Percentiles rank a stretch among this genome's conserved stretches.
phyloP scores from a whole-genome alignment of 140 eudicot genomes.

The Cichorium intybus region DNA sequence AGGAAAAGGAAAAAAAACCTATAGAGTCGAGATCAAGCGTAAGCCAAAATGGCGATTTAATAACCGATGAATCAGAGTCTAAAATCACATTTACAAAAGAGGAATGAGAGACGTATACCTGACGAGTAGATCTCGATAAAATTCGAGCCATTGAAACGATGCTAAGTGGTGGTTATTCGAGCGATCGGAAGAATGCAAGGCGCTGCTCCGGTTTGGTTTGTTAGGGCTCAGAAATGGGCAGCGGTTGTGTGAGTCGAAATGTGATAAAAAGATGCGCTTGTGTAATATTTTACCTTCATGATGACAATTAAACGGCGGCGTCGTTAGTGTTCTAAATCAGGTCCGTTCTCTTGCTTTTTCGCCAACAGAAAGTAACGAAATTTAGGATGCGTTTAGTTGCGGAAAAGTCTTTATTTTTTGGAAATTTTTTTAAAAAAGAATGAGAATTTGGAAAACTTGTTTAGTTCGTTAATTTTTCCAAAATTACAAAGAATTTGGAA shows the following conservation, averaged over 20 bases:
- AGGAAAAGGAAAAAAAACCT: not conserved
- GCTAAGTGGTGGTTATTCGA: not conserved
- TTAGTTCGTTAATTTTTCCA: too few relatives aligned
- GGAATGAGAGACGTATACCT: not conserved
- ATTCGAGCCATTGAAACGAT: not conserved
- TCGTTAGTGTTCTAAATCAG: too few relatives aligned
- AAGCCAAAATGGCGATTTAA: not conserved
- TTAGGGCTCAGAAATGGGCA: not conserved
- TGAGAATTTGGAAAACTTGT: too few relatives aligned
- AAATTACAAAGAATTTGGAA: too few relatives aligned
- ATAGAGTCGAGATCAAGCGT: not conserved
- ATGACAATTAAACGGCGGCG: too few relatives aligned
- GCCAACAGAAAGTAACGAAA: too few relatives aligned
- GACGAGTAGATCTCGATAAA: not conserved
- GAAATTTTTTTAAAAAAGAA: too few relatives aligned
- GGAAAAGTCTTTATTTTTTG: too few relatives aligned
- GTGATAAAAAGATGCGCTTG: not conserved
- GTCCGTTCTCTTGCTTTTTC: too few relatives aligned
- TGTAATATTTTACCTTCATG: too few relatives aligned
- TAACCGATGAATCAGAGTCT: not conserved
- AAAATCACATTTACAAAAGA: not conserved
- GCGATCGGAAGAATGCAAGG: constrained; percentile 1
- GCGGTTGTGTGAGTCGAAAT: not conserved
- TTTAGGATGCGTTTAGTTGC: too few relatives aligned
- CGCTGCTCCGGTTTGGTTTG: not conserved